Evolutionary conservation across 805 yeast genomes (phyloP), one percentile per base, ranked within the genome.

Genomic region (Wickerhamiella qilinensis): DNA sequence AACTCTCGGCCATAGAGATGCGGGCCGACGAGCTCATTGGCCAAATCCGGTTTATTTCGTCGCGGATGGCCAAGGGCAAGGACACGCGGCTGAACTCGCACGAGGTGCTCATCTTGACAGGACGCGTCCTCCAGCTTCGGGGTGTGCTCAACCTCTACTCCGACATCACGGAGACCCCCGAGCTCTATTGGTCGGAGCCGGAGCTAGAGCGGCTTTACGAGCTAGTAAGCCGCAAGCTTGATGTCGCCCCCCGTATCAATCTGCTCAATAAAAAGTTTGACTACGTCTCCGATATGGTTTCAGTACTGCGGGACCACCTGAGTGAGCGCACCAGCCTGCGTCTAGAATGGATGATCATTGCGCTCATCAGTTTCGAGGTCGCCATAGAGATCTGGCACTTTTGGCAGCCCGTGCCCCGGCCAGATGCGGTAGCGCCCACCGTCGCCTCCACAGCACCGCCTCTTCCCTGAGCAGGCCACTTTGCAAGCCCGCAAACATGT

Each of bases 101-200:
- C 15, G 84, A 81, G 29, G 74, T 79, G 3, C 57, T 84, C 36
- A 65, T 64, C 46, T 63, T 76, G 4, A 82, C 91, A 0, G 95
- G 95, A 0, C 64, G 75, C 39, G 61, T 86, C 18, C 71, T 86
- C 46, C 60, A 82, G 32, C 62, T 86, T 12, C 63, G 96, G 43
- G 94, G 94, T 1, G 78, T 78, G 47, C 65, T 86, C 47, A 86
- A 86, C 49, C 60, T 86, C 24, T 84, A 86, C 56, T 79, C 88
- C 8, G 94, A 85, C 51, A 65, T 86, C 42, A 82, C 83, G 22
- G 95, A 85, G 49, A 83, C 93, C 0, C 96, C 96, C 0, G 96
- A 86, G 55, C 59, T 84, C 32, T 86, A 85, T 57, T 86, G 96
- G 96, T 71, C 83, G 34, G 94, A 85, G 52, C 93, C 95, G 1